Evolutionary conservation across 768 basidiomycete species (phyloP), one percentile per base, ranked within the genome.

Genomic region (Boletellus emodensis): DNA sequence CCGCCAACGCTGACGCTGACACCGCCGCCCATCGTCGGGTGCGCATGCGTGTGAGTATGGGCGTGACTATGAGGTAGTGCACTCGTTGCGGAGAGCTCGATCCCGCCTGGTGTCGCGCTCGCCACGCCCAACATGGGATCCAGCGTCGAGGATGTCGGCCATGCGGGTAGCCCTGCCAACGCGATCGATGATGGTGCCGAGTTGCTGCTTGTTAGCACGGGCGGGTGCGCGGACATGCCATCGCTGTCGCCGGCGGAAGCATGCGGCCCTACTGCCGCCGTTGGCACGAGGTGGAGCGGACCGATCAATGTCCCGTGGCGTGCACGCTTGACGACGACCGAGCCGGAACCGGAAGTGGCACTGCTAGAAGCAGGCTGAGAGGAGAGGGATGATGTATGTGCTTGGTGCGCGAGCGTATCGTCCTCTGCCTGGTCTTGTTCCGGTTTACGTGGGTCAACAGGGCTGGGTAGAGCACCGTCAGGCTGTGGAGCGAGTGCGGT

Each of bases 71-170:
- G 55, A 6, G 60, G 35, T 42, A 49, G 59, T 4, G 46, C 22
- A 15, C 9, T 49, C 28, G 53, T 37, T 12, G 48, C 46, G 2
- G 66, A 54, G 32, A 68, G 66, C 30, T 69, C 66, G 15, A 68
- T 57, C n/a, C 66, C 66, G 11, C 66, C 66, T 0, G 65, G 66
- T 6, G 66, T 62, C 13, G 58, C 66, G 35, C 66, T 68, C 9
- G 68, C 68, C 11, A 65, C 58, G 15, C 55, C 64, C 40, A 68
- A 40, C 67, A 69, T 68, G 0, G 68, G 66, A 46, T 68, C 61
- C 24, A 66, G 33, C 0, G 61, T n/a, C 4, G 68, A 63, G 15
- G 65, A 15, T 3, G 64, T 62, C 12, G 66, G 66, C 66, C 68
- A 70, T 3, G 68, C 64, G 17, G 68, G 68, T 18, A 68, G 26